Evolutionary conservation across 108 stramenopile genomes (phyloP).

Genomic region (Stephanodiscus minutulus): DNA sequence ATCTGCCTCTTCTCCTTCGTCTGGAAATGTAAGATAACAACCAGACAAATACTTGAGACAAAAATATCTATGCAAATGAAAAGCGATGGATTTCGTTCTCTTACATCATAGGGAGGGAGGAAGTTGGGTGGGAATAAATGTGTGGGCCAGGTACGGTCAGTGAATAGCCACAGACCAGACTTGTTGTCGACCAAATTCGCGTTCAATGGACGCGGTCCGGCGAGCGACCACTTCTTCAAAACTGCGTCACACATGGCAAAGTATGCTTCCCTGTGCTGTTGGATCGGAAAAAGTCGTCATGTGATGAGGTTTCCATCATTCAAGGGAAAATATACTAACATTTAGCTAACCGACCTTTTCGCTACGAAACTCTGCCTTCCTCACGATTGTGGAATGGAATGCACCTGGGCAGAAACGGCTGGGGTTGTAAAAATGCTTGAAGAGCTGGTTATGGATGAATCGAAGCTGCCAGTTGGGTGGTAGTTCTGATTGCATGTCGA

Average conservation of each 20-base stretch:
- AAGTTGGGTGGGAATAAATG: constrained; percentile 88
- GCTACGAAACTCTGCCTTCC: constrained; percentile 87
- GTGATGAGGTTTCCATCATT: neutral
- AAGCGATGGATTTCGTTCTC: neutral
- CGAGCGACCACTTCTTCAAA: constrained; percentile 58
- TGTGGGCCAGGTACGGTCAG: constrained; percentile 76
- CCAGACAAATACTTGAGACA: neutral
- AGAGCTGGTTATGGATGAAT: constrained; percentile 88
- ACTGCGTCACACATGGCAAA: constrained; percentile 65
- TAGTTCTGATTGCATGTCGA: constrained; percentile 50
- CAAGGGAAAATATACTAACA: neutral
- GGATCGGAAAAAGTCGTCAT: neutral
- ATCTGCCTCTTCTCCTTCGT: constrained; percentile 75
- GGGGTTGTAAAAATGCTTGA: constrained; percentile 72
- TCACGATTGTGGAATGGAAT: constrained; percentile 85
- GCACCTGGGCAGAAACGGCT: constrained; percentile 85
- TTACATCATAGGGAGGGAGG: constrained; percentile 76
- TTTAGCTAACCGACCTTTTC: constrained; percentile 38
- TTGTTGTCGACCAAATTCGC: constrained; percentile 43
- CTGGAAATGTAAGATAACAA: neutral
- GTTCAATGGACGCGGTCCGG: constrained; percentile 73
- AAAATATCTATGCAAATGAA: neutral
- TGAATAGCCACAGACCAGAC: constrained; percentile 80
- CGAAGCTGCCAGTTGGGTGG: constrained; percentile 85
- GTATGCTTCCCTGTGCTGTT: constrained; percentile 52